These are phyloP conservation scores for Globisporangium alternatum DNA, from an alignment of 352 stramenopile genomes.

Conservation along the genomic window DNA sequence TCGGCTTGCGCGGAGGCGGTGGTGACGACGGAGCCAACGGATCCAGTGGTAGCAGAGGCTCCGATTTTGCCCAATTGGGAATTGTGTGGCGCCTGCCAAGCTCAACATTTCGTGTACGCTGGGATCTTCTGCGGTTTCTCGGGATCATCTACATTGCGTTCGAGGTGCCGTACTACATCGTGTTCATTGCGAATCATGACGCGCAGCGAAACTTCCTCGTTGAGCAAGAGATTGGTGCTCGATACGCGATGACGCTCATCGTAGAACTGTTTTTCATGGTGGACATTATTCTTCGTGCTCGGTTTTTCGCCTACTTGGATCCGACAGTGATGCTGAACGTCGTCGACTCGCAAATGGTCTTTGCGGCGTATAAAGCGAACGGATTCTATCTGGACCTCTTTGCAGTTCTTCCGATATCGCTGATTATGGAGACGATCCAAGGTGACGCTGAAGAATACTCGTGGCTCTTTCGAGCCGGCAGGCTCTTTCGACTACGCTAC, in stretches of 20 bases:
- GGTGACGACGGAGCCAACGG: not conserved
- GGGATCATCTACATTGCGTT: conserved; percentile 52
- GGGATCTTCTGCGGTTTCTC: conserved; percentile 45
- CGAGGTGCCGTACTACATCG: conserved; percentile 67
- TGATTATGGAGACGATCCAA: conserved; percentile 44
- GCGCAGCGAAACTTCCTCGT: conserved; percentile 45
- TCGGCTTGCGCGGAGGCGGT: conserved; percentile 43
- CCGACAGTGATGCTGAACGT: conserved; percentile 56
- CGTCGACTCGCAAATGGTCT: conserved; percentile 53
- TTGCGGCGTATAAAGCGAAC: conserved; percentile 48
- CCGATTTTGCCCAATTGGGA: conserved; percentile 6
- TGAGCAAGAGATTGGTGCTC: conserved; percentile 22
- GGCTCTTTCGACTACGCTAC: conserved; percentile 47
- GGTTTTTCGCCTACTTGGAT: conserved; percentile 58
- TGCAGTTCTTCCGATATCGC: conserved; percentile 39
- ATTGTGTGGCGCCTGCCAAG: conserved; percentile 41
- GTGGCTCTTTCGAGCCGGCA: conserved; percentile 42
- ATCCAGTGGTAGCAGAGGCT: conserved; percentile 10
- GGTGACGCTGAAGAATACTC: conserved; percentile 26
- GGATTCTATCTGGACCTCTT: conserved; percentile 58
- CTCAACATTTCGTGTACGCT: conserved; percentile 50
- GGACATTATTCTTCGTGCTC: conserved; percentile 45
- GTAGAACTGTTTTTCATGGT: conserved; percentile 53
- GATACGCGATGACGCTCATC: conserved; percentile 35
- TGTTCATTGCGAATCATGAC: conserved; percentile 58